Conservation (phyloP, 75 land plant species). For the Picea sitchensis region DNA sequence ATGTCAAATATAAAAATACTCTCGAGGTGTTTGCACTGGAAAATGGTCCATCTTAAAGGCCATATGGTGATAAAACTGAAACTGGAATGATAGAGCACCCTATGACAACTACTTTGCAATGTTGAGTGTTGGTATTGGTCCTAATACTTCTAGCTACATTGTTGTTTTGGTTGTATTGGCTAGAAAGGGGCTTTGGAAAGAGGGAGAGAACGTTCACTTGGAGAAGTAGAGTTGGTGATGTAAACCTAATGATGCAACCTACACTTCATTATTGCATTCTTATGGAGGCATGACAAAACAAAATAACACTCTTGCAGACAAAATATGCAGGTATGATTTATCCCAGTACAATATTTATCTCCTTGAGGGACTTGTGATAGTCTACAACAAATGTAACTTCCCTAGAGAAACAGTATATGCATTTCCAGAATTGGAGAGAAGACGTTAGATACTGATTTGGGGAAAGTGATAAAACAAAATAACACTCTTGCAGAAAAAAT, state of each 20-base stretch:
- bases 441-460: no score
- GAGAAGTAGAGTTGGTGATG: constrained; percentile 62
- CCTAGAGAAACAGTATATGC: no score
- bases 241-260: constrained; percentile 72
- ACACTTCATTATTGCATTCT: constrained; percentile 77
- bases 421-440: no score
- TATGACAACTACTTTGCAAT: constrained; percentile 69
- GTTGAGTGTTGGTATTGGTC: constrained; percentile 61
- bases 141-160: constrained; percentile 87
- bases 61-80: no score
- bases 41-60: no score
- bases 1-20: no score
- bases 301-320: constrained; percentile 42
- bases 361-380: no score
- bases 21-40: no score
- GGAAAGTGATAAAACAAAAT: no score
- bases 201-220: constrained; percentile 60
- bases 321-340: constrained; percentile 15
- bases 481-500: no score
- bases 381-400: no score
- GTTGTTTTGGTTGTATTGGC: constrained; percentile 80
- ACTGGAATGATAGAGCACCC: constrained; percentile 71
- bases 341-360: no score
- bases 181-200: constrained; percentile 83
- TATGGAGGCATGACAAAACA: constrained; percentile 68